A percentile compares a stretch with the other conserved stretches of the same genome.
These are phyloP conservation scores for Leucaena leucocephala DNA, from an alignment of 306 rosid genomes.

Conservation along the genomic window DNA sequence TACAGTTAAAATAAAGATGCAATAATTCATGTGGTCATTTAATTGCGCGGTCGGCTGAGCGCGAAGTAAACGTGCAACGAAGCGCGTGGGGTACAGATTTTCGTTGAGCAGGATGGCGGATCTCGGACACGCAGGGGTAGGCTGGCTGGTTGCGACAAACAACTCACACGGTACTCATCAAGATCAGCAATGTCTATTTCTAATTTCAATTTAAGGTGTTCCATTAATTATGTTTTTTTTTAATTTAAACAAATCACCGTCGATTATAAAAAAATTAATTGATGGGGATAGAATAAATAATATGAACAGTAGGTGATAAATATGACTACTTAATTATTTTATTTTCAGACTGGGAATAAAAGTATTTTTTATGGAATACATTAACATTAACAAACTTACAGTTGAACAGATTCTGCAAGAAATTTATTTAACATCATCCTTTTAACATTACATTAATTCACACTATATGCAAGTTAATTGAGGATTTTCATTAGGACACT, in stretches of 20 bases:
- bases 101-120: constrained; percentile 55
- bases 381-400: no score
- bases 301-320: not conserved
- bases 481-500: not conserved
- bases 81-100: constrained; percentile 52
- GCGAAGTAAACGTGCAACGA: not conserved
- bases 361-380: not conserved
- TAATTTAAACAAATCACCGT: no score
- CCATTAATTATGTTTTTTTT: not conserved
- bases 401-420: no score
- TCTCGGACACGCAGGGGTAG: constrained; percentile 27
- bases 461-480: not conserved
- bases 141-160: not conserved
- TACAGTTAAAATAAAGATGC: no score
- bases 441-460: not conserved
- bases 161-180: not conserved
- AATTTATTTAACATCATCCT: no score
- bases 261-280: no score
- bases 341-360: not conserved
- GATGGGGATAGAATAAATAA: not conserved
- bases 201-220: no score
- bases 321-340: not conserved
- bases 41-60: not conserved
- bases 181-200: not conserved
- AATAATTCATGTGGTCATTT: not conserved